phyloP scores from a whole-genome alignment of 306 rosid species.

The Cicer yamashitae region DNA sequence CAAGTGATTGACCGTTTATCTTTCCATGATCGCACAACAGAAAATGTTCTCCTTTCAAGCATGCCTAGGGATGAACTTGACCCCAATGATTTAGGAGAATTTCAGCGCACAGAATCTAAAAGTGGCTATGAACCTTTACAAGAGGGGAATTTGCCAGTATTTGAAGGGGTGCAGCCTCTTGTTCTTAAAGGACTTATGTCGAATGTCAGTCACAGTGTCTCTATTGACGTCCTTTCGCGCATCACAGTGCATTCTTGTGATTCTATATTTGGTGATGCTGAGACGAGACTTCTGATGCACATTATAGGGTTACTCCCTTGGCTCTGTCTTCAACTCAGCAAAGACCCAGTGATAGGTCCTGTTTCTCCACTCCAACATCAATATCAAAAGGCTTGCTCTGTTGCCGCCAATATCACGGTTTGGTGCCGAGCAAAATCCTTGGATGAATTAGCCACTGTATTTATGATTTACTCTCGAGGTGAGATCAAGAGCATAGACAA shows the following conservation, averaged over 20 bases:
- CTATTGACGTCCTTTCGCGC: slow-evolving; percentile 91
- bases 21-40: slow-evolving; percentile 92
- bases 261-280: slow-evolving; percentile 92
- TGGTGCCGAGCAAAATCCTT: slow-evolving; percentile 96
- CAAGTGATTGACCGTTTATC: slow-evolving; percentile 94
- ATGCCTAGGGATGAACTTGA: slow-evolving; percentile 96
- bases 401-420: slow-evolving; percentile 80
- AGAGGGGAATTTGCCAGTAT: slow-evolving; percentile 81
- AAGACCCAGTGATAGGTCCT: slow-evolving; percentile 77
- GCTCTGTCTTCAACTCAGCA: slow-evolving; percentile 95
- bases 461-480: slow-evolving; percentile 80
- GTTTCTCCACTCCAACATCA: slow-evolving; percentile 90
- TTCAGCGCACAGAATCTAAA: slow-evolving; percentile 85
- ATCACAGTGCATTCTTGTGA: slow-evolving; percentile 96
- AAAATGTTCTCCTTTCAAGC: slow-evolving; percentile 98
- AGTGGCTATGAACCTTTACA: slow-evolving; percentile 75
- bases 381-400: slow-evolving; percentile 90
- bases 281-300: slow-evolving; percentile 98
- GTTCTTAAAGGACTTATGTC: slow-evolving; percentile 97
- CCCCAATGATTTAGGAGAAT: slow-evolving; percentile 65
- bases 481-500: slow-evolving; percentile 81
- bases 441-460: slow-evolving; percentile 88
- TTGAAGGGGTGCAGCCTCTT: slow-evolving; percentile 99
- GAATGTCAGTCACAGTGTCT: slow-evolving; percentile 85
- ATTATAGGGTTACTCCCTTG: slow-evolving; percentile 96